Base-by-base conservation (phyloP, 2,329 filamentous ascomycete species). In the Chalaropsis ovoidea region DNA sequence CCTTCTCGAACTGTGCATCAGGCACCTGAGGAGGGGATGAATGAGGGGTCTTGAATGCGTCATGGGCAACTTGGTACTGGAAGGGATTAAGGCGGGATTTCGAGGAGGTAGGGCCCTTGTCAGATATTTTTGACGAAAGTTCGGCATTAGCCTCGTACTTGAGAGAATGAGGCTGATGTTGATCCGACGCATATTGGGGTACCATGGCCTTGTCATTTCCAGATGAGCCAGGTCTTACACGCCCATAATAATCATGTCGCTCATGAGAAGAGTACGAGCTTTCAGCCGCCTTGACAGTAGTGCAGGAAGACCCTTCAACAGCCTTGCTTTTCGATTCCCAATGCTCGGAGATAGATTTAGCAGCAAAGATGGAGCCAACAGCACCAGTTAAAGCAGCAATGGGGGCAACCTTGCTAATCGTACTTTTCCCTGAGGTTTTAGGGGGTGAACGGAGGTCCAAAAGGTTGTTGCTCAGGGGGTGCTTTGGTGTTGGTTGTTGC, bases 401-500 rank as follows among this genome's bases (percentile, higher is more conserved):
- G 64, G 79, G 72, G 31, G 73, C 74, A 68, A 19, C 24, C n/a
- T 73, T 77, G 10, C 75, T 74, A 45, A 42, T 24, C 24, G 64
- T 60, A 11, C 45, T 52, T 4, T n/a, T n/a, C n/a, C 35, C 60
- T 2, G 54, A 63, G 13, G 15, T 22, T 60, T 62, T 61, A 2
- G 64, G 15, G n/a, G 62, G 65, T 13, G 67, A 66, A 1, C 56
- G 61, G 31, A 61, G 58, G 35, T 76, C 75, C 35, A 75, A 69
- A 58, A 73, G 76, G 47, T 76, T 75, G 42, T 80, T 76, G 45
- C 86, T 86, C 2, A 95, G 84, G 0, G 89, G 89, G 1, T 82
- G 80, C 67, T 89, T 82, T 1, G 92, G 92, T 70, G 91, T 87
- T 1, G 92, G 92, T 70, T 95, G 90, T 73, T 94, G 88, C n/a